Conservation (phyloP, 1,284 basidiomycete species). For the Malassezia obtusa region DNA sequence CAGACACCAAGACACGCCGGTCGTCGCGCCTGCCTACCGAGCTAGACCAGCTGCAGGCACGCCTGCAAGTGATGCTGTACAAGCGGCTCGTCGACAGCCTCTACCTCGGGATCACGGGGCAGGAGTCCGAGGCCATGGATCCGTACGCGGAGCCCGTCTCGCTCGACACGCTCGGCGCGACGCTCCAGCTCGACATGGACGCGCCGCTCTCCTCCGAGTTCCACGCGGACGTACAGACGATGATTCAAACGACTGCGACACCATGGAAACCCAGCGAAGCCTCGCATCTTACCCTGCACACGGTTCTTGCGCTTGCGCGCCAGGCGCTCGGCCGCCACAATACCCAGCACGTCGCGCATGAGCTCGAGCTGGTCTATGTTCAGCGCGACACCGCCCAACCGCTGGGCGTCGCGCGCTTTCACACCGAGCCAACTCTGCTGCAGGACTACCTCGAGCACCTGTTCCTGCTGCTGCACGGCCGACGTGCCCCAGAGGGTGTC, state of each 20-base stretch:
- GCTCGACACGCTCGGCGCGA: conserved; percentile 8
- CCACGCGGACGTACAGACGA: conserved; percentile 16
- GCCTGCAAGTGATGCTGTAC: conserved; percentile 44
- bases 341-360: neutral
- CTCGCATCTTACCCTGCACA: neutral
- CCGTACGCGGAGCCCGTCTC: conserved; percentile 21
- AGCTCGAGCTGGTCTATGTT: conserved; percentile 8
- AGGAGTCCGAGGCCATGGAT: conserved; percentile 1
- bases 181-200: conserved; percentile 18
- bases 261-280: neutral
- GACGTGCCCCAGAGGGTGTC: conserved; percentile 24
- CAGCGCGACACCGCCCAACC: neutral
- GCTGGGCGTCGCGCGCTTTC: conserved; percentile 25
- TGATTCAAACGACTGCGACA: neutral
- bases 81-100: conserved; percentile 28
- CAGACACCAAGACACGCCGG: conserved; percentile 39
- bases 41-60: conserved; percentile 26
- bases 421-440: conserved; percentile 15
- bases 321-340: neutral
- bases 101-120: neutral
- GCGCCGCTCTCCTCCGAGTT: conserved; percentile 20
- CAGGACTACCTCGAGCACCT: conserved; percentile 20
- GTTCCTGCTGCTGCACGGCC: conserved; percentile 28
- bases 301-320: neutral
- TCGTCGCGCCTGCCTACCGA: conserved; percentile 20